phyloP scores from a whole-genome alignment of 768 basidiomycete genomes.

The Paxillus involutus region DNA sequence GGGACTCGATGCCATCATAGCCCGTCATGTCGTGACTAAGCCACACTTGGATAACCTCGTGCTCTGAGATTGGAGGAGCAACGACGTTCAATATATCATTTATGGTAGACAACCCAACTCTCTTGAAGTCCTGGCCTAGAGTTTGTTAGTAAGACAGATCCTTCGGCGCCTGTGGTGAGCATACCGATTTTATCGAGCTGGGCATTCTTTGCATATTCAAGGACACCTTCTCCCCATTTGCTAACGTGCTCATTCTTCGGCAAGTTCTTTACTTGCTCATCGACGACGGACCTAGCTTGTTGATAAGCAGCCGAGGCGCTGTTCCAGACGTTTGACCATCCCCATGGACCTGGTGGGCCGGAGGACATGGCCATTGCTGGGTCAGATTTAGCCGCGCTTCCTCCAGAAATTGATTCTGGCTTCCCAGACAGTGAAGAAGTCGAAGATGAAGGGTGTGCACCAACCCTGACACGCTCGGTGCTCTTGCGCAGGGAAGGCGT shows the following conservation, averaged over 20 bases:
- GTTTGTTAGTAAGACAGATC: conserved; percentile 1
- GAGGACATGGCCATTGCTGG: conserved; percentile 12
- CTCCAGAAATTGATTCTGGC: conserved; percentile 29
- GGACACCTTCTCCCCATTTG: conserved; percentile 84
- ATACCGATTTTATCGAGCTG: conserved; percentile 89
- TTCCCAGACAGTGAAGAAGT: conserved; percentile 41
- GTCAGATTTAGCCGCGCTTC: conserved; percentile 19
- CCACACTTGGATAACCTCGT: conserved; percentile 97
- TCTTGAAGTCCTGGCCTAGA: conserved; percentile 85
- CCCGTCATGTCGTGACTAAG: conserved; percentile 96
- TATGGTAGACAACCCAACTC: conserved; percentile 84
- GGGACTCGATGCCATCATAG: conserved; percentile 90
- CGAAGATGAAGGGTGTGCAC: conserved; percentile 43
- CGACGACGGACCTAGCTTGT: conserved; percentile 84
- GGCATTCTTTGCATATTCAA: conserved; percentile 84
- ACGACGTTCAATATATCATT: conserved; percentile 94
- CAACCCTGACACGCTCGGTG: conserved; percentile 73
- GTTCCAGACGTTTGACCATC: conserved; percentile 89
- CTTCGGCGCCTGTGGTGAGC: conserved; percentile 17
- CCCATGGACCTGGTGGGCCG: conserved; percentile 50
- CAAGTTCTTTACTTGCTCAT: conserved; percentile 89
- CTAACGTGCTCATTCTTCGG: conserved; percentile 85
- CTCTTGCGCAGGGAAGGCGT: conserved; percentile 74
- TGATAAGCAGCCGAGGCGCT: conserved; percentile 84
- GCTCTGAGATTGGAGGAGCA: conserved; percentile 96